Percentiles rank a stretch among this genome's conserved stretches.
phyloP scores from a whole-genome alignment of 495 filamentous ascomycete species.

The Aspergillus haitiensis region DNA sequence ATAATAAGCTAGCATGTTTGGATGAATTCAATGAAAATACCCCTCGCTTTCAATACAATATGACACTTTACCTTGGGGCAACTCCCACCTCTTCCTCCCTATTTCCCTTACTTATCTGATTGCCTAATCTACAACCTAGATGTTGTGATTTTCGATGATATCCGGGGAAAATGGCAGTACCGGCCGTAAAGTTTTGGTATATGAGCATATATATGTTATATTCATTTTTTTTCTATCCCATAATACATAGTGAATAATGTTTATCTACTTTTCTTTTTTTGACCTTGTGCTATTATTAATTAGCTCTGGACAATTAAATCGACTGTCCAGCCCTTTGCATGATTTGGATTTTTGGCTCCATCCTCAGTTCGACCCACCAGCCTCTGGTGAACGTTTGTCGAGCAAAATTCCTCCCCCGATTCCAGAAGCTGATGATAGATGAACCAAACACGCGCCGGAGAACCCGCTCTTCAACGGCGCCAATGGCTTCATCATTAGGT shows the following conservation, averaged over 20 bases:
- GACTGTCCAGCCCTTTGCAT: conserved; percentile 25
- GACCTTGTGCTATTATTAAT: background rate
- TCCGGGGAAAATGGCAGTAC: too few species aligned
- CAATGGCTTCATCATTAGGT: conserved; percentile 47
- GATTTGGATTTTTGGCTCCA: conserved; percentile 42
- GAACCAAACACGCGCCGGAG: conserved; percentile 27
- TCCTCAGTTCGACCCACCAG: conserved; percentile 47
- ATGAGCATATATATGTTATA: too few species aligned
- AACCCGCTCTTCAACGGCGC: conserved; percentile 32
- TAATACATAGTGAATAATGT: too few species aligned
- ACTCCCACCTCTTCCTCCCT: background rate
- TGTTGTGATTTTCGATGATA: too few species aligned
- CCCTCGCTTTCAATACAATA: conserved; percentile 1
- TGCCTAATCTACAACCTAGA: too few species aligned
- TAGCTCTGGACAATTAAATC: background rate
- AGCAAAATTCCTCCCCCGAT: conserved; percentile 23
- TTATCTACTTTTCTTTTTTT: background rate
- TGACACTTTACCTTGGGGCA: background rate
- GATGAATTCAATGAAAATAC: conserved; percentile 13
- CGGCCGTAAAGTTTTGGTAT: too few species aligned
- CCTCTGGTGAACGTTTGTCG: conserved; percentile 33
- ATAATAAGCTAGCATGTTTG: background rate
- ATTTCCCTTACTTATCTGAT: background rate
- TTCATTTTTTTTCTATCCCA: too few species aligned
- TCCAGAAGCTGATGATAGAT: conserved; percentile 27